Evolutionary conservation across 148 eudicot species (phyloP).

Genomic region (Mesembryanthemum crystallinum): DNA sequence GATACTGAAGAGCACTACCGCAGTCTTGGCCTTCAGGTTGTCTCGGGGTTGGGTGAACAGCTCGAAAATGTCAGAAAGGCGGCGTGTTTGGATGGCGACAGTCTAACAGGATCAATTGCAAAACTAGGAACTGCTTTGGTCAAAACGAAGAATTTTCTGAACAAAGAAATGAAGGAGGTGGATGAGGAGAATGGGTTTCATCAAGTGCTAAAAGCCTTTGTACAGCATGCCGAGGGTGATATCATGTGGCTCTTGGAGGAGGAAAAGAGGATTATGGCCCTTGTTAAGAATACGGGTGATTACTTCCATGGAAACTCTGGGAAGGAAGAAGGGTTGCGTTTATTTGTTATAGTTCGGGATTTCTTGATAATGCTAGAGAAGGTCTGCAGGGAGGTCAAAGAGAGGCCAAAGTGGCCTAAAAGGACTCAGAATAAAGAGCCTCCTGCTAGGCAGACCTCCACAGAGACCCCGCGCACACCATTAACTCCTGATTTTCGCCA

Average conservation of each 20-base stretch:
- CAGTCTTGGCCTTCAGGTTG: conserved; percentile 64
- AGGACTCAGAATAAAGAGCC: conserved; percentile 37
- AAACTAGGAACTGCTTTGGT: conserved; percentile 49
- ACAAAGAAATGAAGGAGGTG: conserved; percentile 45
- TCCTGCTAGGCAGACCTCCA: conserved; percentile 29
- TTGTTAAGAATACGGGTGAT: conserved; percentile 63
- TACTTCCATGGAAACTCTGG: conserved; percentile 77
- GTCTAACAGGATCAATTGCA: conserved; percentile 49
- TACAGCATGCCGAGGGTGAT: conserved; percentile 54
- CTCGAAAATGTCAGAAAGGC: conserved; percentile 69
- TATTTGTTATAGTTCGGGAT: conserved; percentile 65
- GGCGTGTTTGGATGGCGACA: conserved; percentile 62
- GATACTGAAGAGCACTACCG: conserved; percentile 65
- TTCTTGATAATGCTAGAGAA: conserved; percentile 65
- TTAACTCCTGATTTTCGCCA: conserved; percentile 42
- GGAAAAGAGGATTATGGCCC: conserved; percentile 70
- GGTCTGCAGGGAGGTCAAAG: conserved; percentile 65
- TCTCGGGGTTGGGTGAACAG: conserved; percentile 60
- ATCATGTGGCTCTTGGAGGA: conserved; percentile 51
- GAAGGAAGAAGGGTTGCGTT: conserved; percentile 71
- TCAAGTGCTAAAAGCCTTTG: conserved; percentile 48
- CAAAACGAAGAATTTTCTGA: conserved; percentile 54
- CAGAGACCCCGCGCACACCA: conserved; percentile 37
- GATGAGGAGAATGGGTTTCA: conserved; percentile 54
- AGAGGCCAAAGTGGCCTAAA: conserved; percentile 41